Base-by-base conservation (phyloP, 1,284 basidiomycete species). In the Psilocybe mexicana region DNA sequence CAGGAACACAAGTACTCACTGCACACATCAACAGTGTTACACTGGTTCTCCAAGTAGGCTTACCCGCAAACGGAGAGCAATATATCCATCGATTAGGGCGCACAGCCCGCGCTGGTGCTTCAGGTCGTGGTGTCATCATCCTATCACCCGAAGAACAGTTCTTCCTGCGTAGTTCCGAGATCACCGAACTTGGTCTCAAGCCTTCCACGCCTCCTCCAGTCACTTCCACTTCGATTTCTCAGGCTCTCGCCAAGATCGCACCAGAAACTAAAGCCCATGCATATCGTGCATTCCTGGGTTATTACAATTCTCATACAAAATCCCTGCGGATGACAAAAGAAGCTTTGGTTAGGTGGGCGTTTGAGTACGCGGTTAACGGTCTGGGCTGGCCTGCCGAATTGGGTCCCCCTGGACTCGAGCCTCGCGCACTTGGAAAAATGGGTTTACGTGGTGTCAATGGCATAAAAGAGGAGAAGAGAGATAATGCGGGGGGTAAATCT, bases 71-170 rank as follows among this genome's bases (percentile, higher is more conserved):
- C 23, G 78, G 90, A 1, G 80, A 94, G 50, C 87, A 93, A 30
- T 97, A 96, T 70, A 88, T 97, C 35, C 94, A 97, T 71, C 88
- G 94, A 49, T 91, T 96, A 12, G 94, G 94, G 23, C 85, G 95
- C 55, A 96, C 94, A 1, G 94, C 94, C 0, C 86, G 94, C 56
- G 94, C 94, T 0, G 92, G 66, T 77, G 84, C 70, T 83, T 87
- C 61, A 80, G 91, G 85, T 67, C 65, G 77, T 50, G 88, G 88
- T 2, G 76, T 87, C 30, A 70, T 90, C 40, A 70, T 90, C 55
- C 79, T 90, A 35, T 77, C 80, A 52, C 76, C 77, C 18, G 76
- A 74, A 49, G 88, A 90, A 64, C 58, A 71, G 10, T 77, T 74
- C 62, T 90, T 90, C 76, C 74, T 89, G 12, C 58, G 61, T 36